Conservation (phyloP, 148 eudicot genomes). For the Tetragonia tetragonoides region DNA sequence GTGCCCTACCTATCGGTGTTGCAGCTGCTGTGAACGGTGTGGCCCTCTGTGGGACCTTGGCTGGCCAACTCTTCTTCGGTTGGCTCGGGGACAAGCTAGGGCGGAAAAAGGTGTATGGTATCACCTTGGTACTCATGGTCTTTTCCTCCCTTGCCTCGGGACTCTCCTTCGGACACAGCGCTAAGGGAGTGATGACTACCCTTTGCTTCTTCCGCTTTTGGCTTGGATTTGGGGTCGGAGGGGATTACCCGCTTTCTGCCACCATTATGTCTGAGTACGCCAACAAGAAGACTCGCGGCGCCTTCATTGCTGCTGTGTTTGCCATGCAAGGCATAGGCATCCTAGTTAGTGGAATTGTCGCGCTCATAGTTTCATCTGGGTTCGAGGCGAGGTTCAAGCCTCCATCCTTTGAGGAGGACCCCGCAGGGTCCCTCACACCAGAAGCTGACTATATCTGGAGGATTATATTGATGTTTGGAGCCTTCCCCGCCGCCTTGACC, state of each 20-base stretch:
- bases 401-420: slow-evolving; percentile 19
- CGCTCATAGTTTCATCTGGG: slow-evolving; percentile 38
- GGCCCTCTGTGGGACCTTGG: slow-evolving; percentile 64
- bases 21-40: slow-evolving; percentile 63
- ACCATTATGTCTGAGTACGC: slow-evolving; percentile 86
- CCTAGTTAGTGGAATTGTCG: slow-evolving; percentile 50
- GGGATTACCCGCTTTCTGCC: slow-evolving; percentile 74
- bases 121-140: slow-evolving; percentile 63
- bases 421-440: slow-evolving; percentile 21
- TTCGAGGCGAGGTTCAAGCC: slow-evolving; percentile 34
- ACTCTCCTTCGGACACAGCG: slow-evolving; percentile 40
- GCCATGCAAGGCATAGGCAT: slow-evolving; percentile 85
- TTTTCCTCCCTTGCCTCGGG: slow-evolving; percentile 60
- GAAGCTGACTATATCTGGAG: slow-evolving; percentile 54
- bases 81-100: slow-evolving; percentile 82
- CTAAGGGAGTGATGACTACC: slow-evolving; percentile 59
- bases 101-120: slow-evolving; percentile 60
- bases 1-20: slow-evolving; percentile 56
- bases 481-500: slow-evolving; percentile 50
- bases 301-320: slow-evolving; percentile 68
- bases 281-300: slow-evolving; percentile 34
- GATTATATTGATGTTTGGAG: slow-evolving; percentile 52
- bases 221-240: slow-evolving; percentile 85
- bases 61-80: slow-evolving; percentile 62
- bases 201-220: slow-evolving; percentile 80